A percentile compares a stretch with the other conserved stretches of the same genome.
These are phyloP conservation scores for Aquilaria malaccensis DNA, from an alignment of 345 rosid species.

Conservation along the genomic window DNA sequence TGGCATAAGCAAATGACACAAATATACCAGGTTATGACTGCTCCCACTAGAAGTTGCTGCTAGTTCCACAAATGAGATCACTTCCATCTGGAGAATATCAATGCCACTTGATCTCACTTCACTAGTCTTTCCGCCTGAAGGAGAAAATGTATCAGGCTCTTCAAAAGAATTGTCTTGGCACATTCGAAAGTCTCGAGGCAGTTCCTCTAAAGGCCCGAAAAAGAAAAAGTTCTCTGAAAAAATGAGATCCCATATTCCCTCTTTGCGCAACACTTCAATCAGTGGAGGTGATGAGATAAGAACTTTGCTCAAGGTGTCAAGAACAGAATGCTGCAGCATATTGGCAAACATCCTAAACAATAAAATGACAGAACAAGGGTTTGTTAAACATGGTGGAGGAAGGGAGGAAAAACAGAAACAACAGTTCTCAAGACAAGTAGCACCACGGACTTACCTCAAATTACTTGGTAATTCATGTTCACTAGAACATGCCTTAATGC, in stretches of 20 bases:
- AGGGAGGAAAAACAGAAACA: conserved; percentile 4
- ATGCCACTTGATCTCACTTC: conserved; percentile 22
- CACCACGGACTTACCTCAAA: conserved; percentile 32
- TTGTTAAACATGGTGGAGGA: background rate
- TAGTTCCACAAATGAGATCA: conserved; percentile 53
- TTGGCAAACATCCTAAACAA: conserved; percentile 40
- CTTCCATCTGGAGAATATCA: conserved; percentile 50
- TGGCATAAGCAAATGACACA: background rate
- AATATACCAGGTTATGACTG: conserved; percentile 52
- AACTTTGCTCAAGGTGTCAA: conserved; percentile 44
- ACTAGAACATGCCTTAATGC: conserved; percentile 57
- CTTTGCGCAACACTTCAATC: conserved; percentile 51
- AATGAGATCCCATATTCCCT: conserved; percentile 66
- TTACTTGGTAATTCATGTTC: conserved; percentile 48
- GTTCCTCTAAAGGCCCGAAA: conserved; percentile 35
- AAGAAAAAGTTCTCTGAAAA: conserved; percentile 69
- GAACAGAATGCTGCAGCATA: conserved; percentile 45
- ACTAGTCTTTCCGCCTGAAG: conserved; percentile 15
- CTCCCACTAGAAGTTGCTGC: conserved; percentile 52
- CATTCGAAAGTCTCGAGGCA: conserved; percentile 21
- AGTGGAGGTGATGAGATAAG: conserved; percentile 43
- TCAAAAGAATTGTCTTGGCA: conserved; percentile 13
- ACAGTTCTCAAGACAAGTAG: conserved; percentile 2
- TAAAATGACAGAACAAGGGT: background rate
- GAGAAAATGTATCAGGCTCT: conserved; percentile 21